A percentile compares a stretch with the other conserved stretches of the same genome.
Conservation (phyloP, 768 basidiomycete genomes). For the Daedaleopsis sinensis region DNA sequence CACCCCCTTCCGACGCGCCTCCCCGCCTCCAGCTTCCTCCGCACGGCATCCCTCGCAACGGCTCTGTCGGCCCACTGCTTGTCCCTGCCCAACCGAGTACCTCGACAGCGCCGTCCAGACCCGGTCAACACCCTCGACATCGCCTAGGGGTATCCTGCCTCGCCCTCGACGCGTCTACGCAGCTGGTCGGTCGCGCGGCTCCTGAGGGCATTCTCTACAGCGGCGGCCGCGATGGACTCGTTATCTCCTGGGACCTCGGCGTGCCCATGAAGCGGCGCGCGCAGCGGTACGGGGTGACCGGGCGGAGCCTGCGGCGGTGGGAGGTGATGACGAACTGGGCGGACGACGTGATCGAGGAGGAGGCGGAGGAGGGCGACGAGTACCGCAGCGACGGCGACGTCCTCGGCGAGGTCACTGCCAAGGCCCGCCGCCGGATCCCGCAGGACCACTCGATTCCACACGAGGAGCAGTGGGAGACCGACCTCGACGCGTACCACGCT, state of each 20-base stretch:
- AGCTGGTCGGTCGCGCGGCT: conserved; percentile 58
- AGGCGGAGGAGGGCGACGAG: conserved; percentile 64
- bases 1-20: conserved; percentile 63
- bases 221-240: conserved; percentile 85
- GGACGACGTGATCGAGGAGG: conserved; percentile 69
- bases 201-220: conserved; percentile 92
- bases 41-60: conserved; percentile 61
- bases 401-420: conserved; percentile 66
- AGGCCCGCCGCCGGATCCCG: conserved; percentile 33
- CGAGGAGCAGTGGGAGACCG: conserved; percentile 83
- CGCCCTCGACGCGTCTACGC: conserved; percentile 85
- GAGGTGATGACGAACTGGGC: conserved; percentile 86
- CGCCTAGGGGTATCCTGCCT: conserved; percentile 85
- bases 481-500: conserved; percentile 53
- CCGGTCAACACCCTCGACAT: conserved; percentile 69
- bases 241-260: conserved; percentile 87
- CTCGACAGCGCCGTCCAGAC: conserved; percentile 14
- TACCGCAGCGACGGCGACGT: conserved; percentile 72
- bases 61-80: conserved; percentile 71
- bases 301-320: conserved; percentile 52
- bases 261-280: conserved; percentile 58
- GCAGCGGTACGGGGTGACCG: conserved; percentile 31
- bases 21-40: conserved; percentile 75
- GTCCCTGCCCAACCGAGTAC: conserved; percentile 37
- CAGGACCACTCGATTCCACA: conserved; percentile 46